Evolutionary conservation across 2,329 filamentous ascomycete species (phyloP).

Genomic region (Aspergillus costaricaensis): DNA sequence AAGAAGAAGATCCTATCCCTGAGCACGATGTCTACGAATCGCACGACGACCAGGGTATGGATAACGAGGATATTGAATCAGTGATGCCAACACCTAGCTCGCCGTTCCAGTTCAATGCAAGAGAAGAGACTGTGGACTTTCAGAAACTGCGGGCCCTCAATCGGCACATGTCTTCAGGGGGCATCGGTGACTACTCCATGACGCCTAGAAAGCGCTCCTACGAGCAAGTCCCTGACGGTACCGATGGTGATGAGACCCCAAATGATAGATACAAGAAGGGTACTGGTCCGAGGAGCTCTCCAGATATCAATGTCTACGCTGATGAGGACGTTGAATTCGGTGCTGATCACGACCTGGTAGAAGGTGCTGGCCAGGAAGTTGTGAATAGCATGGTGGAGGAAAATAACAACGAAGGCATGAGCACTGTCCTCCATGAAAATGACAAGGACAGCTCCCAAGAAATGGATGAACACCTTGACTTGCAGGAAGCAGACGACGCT

Average conservation of each 20-base stretch:
- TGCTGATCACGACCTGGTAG: conserved; percentile 21
- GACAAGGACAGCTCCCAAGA: conserved; percentile 23
- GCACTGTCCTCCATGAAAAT: conserved; percentile 38
- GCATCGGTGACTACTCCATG: conserved; percentile 14
- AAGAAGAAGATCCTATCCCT: conserved; percentile 14
- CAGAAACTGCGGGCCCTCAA: conserved; percentile 21
- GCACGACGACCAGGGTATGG: conserved; percentile 15
- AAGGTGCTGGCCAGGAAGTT: conserved; percentile 23
- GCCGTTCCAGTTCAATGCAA: conserved; percentile 37
- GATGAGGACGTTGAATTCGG: conserved; percentile 30
- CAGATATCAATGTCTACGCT: conserved; percentile 29
- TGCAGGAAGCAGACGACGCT: conserved; percentile 28
- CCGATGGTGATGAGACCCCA: conserved; percentile 10
- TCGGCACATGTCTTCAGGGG: conserved; percentile 14
- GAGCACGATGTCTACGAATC: conserved; percentile 21
- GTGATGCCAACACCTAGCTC: conserved; percentile 36
- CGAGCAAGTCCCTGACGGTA: conserved; percentile 21
- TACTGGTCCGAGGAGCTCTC: conserved; percentile 22
- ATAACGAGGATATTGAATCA: conserved; percentile 27
- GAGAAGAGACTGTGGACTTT: conserved; percentile 38
- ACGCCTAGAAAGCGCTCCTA: conserved; percentile 28
- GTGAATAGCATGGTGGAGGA: conserved; percentile 42
- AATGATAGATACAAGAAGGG: conserved; percentile 33
- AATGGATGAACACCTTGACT: conserved; percentile 25
- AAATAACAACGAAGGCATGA: conserved; percentile 45